A percentile compares a stretch with the other conserved stretches of the same genome.
Conservation (phyloP, 352 stramenopile species). For the Halophytophthora polymorphica region DNA sequence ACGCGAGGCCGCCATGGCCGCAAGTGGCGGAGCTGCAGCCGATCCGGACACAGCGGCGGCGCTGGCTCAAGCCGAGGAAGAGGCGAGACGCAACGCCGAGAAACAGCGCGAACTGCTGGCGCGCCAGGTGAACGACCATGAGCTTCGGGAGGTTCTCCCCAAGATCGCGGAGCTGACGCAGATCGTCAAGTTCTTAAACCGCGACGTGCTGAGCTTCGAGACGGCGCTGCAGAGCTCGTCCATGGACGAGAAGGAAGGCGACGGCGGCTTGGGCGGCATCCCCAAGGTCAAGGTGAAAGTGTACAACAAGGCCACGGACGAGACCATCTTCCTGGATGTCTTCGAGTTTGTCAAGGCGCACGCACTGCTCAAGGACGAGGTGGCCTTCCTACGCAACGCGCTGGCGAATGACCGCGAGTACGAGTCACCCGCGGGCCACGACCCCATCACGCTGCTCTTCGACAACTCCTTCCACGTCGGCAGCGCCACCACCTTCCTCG, state of each 20-base stretch:
- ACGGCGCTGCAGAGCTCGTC: conserved; percentile 82
- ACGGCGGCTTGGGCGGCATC: conserved; percentile 32
- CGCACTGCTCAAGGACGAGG: conserved; percentile 79
- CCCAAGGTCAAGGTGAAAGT: conserved; percentile 91
- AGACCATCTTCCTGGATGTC: conserved; percentile 91
- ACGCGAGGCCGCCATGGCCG: conserved; percentile 23
- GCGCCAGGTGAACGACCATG: conserved; percentile 86
- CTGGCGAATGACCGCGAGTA: conserved; percentile 89
- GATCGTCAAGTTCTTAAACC: conserved; percentile 89
- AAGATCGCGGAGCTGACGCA: conserved; percentile 92
- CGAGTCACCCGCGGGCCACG: conserved; percentile 75
- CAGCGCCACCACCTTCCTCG: conserved; percentile 90
- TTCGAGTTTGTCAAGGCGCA: conserved; percentile 92
- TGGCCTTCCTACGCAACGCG: conserved; percentile 90
- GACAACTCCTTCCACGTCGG: conserved; percentile 92
- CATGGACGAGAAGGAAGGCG: conserved; percentile 34
- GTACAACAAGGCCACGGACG: conserved; percentile 82
- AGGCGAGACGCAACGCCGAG: conserved; percentile 29
- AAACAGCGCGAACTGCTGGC: conserved; percentile 67
- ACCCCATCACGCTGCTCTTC: conserved; percentile 91
- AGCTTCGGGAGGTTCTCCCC: conserved; percentile 90
- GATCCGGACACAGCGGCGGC: conserved; percentile 35
- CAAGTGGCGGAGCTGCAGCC: conserved; percentile 14
- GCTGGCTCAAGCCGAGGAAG: conserved; percentile 32
- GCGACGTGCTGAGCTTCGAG: conserved; percentile 90